Evolutionary conservation across 768 basidiomycete genomes (phyloP).

Genomic region (Tylopilus rubrobrunneus): DNA sequence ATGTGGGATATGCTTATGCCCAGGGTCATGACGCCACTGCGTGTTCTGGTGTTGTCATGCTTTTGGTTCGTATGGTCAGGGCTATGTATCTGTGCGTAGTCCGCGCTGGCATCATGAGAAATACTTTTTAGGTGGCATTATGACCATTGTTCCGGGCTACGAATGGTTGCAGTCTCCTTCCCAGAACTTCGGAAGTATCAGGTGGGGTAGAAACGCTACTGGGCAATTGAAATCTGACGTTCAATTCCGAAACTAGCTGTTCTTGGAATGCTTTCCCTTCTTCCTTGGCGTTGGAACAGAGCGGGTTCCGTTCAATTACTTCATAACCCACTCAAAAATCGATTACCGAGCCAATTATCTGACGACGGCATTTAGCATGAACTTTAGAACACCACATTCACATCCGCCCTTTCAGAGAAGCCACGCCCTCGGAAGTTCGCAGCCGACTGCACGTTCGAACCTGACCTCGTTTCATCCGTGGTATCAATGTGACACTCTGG

Average conservation of each 20-base stretch:
- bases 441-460: conserved; percentile 13
- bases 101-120: conserved; percentile 19
- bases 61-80: conserved; percentile 17
- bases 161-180: not conserved
- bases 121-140: conserved; percentile 1
- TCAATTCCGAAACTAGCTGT: not conserved
- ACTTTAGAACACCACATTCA: not conserved
- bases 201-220: too few relatives aligned
- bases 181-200: too few relatives aligned
- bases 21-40: conserved; percentile 24
- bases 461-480: conserved; percentile 16
- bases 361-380: conserved; percentile 20
- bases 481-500: conserved; percentile 5
- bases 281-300: not conserved
- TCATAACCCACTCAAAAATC: conserved; percentile 1
- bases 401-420: conserved; percentile 7
- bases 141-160: not conserved
- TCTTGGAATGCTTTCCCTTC: conserved; percentile 7
- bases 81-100: conserved; percentile 18
- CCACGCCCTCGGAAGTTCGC: conserved; percentile 11
- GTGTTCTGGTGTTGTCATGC: conserved; percentile 14
- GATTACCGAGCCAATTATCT: not conserved
- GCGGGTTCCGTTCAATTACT: conserved; percentile 8
- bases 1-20: not conserved
- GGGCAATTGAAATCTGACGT: not conserved